phyloP scores from a whole-genome alignment of 2,329 filamentous ascomycete genomes.

The Onygenales sp. region DNA sequence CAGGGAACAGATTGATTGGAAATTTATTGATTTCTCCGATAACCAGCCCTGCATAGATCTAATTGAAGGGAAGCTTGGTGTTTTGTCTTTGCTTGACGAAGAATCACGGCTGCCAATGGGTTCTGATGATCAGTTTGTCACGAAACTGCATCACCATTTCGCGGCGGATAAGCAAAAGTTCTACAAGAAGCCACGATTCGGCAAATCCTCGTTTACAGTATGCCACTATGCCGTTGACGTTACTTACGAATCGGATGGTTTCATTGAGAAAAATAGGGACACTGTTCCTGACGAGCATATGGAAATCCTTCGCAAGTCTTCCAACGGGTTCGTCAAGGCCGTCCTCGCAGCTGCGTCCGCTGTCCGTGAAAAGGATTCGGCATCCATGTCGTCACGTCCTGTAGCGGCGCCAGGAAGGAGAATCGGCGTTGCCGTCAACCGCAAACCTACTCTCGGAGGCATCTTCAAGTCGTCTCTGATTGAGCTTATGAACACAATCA shows the following conservation, averaged over 20 bases:
- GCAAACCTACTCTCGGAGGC: conserved; percentile 92
- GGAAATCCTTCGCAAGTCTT: conserved; percentile 76
- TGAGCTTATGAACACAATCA: conserved; percentile 96
- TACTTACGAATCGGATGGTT: conserved; percentile 96
- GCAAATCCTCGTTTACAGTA: conserved; percentile 94
- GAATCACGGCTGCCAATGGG: conserved; percentile 96
- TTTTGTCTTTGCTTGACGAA: conserved; percentile 86
- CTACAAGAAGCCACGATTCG: conserved; percentile 97
- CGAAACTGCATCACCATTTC: conserved; percentile 91
- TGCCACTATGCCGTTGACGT: conserved; percentile 98
- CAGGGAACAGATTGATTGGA: conserved; percentile 95
- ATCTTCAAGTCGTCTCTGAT: conserved; percentile 99
- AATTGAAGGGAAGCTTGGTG: conserved; percentile 92
- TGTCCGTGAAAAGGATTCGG: conserved; percentile 79
- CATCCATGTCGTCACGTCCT: conserved; percentile 60
- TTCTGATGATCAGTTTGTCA: conserved; percentile 93
- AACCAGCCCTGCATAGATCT: conserved; percentile 98
- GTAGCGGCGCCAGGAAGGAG: conserved; percentile 64
- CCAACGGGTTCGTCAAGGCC: conserved; percentile 73
- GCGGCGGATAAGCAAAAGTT: conserved; percentile 84
- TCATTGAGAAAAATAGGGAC: conserved; percentile 98
- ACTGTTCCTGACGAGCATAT: conserved; percentile 98
- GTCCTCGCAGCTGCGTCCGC: conserved; percentile 78
- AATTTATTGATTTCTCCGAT: conserved; percentile 98
- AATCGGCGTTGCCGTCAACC: conserved; percentile 83